Conservation (phyloP, 75 land plant species). For the Cupressus sempervirens region DNA sequence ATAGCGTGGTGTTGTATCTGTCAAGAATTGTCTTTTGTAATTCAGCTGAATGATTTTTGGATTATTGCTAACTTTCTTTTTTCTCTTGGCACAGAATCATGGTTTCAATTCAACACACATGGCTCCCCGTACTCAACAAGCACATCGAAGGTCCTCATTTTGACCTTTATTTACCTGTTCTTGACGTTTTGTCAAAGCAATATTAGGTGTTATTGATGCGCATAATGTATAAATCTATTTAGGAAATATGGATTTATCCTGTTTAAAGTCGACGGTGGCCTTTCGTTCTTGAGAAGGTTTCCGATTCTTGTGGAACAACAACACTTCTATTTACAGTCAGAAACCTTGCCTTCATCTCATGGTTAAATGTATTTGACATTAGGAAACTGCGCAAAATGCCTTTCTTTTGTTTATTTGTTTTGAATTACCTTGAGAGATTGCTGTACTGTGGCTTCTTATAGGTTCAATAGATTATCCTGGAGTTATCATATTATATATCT, state of each 20-base stretch:
- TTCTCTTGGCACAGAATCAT: not conserved
- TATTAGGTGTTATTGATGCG: not conserved
- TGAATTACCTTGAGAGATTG: not conserved
- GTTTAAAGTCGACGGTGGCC: not conserved
- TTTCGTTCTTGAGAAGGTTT: not conserved
- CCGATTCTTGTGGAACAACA: not conserved
- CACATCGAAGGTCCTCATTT: not conserved
- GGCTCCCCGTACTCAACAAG: constrained; percentile 2
- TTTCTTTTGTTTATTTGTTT: too few species aligned
- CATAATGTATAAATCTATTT: not conserved
- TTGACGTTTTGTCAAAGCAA: not conserved
- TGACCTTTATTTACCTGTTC: not conserved
- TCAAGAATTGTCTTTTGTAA: not conserved
- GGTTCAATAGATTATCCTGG: not conserved
- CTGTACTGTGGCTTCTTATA: not conserved
- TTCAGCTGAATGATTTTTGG: not conserved
- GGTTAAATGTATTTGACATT: not conserved
- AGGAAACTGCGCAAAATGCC: not conserved
- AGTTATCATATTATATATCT: too few species aligned
- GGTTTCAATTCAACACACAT: constrained; percentile 1
- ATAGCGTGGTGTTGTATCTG: not conserved
- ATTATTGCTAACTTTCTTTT: not conserved
- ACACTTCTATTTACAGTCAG: not conserved
- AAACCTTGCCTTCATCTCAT: not conserved
- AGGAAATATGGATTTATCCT: not conserved